Evolutionary conservation across 345 rosid species (phyloP).

Genomic region (Sonneratia alba): DNA sequence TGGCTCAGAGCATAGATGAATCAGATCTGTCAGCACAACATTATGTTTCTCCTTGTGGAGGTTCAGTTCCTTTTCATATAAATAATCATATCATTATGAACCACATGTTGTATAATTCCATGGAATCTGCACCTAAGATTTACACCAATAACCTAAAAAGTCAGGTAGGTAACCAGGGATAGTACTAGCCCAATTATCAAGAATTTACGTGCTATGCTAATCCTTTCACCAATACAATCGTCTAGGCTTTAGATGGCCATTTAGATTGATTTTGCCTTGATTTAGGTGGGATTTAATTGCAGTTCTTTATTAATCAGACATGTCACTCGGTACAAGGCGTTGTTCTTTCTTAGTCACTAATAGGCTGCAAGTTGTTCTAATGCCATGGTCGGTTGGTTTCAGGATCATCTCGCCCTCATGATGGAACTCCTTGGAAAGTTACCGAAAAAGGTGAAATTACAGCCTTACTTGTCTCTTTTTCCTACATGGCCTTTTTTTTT

Average conservation of each 20-base stretch:
- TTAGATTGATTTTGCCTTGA: too few species aligned
- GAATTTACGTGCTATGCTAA: not conserved
- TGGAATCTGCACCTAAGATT: not conserved
- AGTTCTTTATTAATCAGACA: not conserved
- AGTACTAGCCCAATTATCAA: not conserved
- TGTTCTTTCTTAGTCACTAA: not conserved
- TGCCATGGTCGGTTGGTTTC: constrained; percentile 20
- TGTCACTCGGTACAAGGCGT: not conserved
- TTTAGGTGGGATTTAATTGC: not conserved
- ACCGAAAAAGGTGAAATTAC: constrained; percentile 63
- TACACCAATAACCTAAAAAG: too few species aligned
- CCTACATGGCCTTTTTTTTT: not conserved
- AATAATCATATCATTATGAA: too few species aligned
- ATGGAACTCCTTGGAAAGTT: constrained; percentile 98
- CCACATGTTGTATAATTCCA: not conserved
- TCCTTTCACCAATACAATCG: not conserved
- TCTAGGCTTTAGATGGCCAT: not conserved
- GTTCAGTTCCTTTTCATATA: too few species aligned
- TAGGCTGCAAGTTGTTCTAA: not conserved
- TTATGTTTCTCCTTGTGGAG: too few species aligned
- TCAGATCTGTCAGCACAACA: too few species aligned
- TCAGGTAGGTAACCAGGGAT: not conserved
- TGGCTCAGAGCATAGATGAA: too few species aligned
- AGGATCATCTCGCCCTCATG: constrained; percentile 98
- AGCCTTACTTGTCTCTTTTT: constrained; percentile 2